phyloP scores from a whole-genome alignment of 441 rosid genomes.

The Gossypium laxum region DNA sequence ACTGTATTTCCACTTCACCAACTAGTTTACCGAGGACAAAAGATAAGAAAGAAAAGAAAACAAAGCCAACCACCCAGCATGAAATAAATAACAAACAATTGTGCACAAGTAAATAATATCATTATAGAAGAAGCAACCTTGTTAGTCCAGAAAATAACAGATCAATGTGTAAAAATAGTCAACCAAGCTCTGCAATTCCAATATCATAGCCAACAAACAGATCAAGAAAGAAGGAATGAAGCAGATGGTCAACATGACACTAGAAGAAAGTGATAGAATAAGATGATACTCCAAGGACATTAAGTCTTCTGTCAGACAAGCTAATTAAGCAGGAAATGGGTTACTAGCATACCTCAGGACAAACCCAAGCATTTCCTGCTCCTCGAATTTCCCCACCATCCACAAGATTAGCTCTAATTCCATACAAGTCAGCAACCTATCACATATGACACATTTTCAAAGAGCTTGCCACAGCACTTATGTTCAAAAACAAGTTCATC shows the following conservation, averaged over 20 bases:
- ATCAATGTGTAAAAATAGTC: conserved; percentile 4
- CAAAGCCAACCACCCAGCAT: neutral
- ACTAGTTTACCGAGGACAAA: conserved; percentile 8
- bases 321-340: neutral
- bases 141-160: neutral
- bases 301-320: neutral
- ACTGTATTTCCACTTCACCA: neutral
- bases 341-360: conserved; percentile 65
- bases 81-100: neutral
- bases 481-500: conserved; percentile 5
- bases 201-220: neutral
- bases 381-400: conserved; percentile 99
- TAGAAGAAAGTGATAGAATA: neutral
- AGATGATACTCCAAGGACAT: conserved; percentile 12
- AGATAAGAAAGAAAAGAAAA: conserved; percentile 13
- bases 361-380: conserved; percentile 99
- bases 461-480: neutral
- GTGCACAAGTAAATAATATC: neutral
- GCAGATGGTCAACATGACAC: neutral
- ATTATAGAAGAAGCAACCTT: neutral
- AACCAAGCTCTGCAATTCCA: conserved; percentile 7
- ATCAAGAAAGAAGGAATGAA: conserved; percentile 1
- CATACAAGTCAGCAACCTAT: conserved; percentile 94
- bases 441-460: conserved; percentile 19
- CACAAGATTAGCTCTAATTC: conserved; percentile 96